Evolutionary conservation across 495 filamentous ascomycete genomes (phyloP).

Genomic region (Pyronema omphalodes): DNA sequence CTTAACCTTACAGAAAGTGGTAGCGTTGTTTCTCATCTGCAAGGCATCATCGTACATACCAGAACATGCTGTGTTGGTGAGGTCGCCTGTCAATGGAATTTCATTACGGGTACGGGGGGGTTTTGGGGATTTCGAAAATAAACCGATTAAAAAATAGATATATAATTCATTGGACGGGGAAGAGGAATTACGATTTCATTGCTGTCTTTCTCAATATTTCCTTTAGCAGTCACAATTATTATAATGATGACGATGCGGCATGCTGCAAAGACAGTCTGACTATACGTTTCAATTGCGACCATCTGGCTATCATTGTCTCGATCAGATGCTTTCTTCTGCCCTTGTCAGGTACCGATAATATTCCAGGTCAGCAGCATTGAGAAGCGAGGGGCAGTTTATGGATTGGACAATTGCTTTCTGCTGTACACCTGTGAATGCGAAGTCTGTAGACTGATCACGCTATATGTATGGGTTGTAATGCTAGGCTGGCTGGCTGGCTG

Average conservation of each 20-base stretch:
- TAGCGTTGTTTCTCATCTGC: neutral
- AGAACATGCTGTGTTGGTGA: neutral
- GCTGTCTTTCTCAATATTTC: neutral
- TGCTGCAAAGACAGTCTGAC: no score
- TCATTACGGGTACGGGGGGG: neutral
- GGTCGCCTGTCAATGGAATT: neutral
- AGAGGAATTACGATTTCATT: no score
- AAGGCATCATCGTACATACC: neutral
- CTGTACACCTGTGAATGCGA: no score
- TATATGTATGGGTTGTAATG: no score
- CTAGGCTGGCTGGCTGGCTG: no score
- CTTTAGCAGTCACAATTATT: neutral
- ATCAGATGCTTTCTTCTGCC: neutral
- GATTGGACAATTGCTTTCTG: no score
- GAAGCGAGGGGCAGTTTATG: no score
- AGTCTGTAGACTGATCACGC: no score
- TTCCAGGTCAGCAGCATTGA: no score
- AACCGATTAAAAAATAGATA: neutral
- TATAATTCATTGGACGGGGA: neutral
- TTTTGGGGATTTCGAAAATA: neutral
- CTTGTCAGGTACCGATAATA: no score
- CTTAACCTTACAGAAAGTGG: neutral
- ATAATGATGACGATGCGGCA: neutral
- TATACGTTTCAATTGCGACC: neutral
- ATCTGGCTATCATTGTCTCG: neutral